These are phyloP conservation scores for Cutaneotrichosporon daszewskae DNA, from an alignment of 1,284 basidiomycete species.

Conservation along the genomic window DNA sequence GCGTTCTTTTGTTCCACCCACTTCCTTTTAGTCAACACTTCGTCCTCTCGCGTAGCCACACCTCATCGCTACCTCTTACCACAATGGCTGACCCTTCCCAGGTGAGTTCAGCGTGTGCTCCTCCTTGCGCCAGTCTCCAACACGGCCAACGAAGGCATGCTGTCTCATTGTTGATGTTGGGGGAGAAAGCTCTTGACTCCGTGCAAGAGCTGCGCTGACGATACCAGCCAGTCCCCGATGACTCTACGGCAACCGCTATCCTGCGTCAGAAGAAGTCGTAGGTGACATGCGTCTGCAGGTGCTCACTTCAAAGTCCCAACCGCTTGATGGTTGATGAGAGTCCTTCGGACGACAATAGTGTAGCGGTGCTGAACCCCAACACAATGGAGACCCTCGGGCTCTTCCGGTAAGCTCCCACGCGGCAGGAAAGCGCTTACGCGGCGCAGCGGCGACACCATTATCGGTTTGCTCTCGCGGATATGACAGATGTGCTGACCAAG, in stretches of 20 bases:
- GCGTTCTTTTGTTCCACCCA: not conserved
- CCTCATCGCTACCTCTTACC: not conserved
- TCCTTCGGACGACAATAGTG: constrained; percentile 76
- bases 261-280: constrained; percentile 93
- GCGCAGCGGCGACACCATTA: constrained; percentile 41
- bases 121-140: too few species aligned
- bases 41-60: not conserved
- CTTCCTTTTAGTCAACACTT: not conserved
- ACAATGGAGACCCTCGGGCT: constrained; percentile 94
- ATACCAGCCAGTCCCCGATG: constrained; percentile 33
- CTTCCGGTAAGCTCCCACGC: constrained; percentile 86
- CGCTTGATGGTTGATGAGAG: constrained; percentile 91
- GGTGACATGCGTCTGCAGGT: constrained; percentile 43
- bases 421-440: too few species aligned
- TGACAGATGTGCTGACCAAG: constrained; percentile 30
- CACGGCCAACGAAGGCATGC: too few species aligned
- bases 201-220: too few species aligned
- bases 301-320: constrained; percentile 62
- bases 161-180: too few species aligned
- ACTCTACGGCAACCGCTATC: constrained; percentile 76
- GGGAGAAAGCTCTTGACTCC: too few species aligned
- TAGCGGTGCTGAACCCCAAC: constrained; percentile 87
- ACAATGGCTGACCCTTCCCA: constrained; percentile 21
- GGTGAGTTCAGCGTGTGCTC: constrained; percentile 9
- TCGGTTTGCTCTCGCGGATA: constrained; percentile 24